Evolutionary conservation across 139 green algal genomes (phyloP).

Genomic region (Chlorella sp.): DNA sequence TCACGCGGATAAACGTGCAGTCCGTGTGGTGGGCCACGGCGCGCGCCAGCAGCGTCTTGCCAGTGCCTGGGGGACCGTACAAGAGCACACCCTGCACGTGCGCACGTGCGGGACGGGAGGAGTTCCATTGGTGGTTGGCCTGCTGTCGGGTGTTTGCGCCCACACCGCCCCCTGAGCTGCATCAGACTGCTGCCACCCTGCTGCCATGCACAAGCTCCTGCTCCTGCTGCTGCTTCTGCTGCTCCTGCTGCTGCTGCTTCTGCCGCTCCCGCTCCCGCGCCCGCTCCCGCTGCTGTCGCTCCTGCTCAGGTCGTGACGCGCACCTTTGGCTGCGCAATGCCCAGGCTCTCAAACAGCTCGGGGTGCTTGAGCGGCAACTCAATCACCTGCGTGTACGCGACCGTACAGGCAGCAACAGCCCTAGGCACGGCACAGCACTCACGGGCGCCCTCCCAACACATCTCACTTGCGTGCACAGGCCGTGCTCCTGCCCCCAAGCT

Average conservation of each 20-base stretch:
- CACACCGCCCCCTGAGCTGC: too few species aligned
- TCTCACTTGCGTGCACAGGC: too few species aligned
- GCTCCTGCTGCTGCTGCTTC: background rate
- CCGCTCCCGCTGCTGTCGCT: too few species aligned
- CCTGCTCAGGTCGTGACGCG: too few species aligned
- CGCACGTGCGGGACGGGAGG: too few species aligned
- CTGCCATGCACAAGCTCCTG: background rate
- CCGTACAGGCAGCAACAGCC: background rate
- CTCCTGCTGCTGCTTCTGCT: background rate
- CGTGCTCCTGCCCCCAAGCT: background rate
- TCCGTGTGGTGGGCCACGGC: slow-evolving; percentile 99
- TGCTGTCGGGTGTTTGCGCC: too few species aligned
- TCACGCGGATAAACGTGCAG: slow-evolving; percentile 99
- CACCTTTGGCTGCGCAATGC: slow-evolving; percentile 97
- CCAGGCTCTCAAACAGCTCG: slow-evolving; percentile 98
- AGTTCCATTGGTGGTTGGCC: too few species aligned
- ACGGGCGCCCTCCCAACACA: too few species aligned
- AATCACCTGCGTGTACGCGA: slow-evolving; percentile 70
- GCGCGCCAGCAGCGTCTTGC: slow-evolving; percentile 79
- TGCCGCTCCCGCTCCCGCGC: too few species aligned
- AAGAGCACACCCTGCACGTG: slow-evolving; percentile 80
- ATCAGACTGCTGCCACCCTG: background rate
- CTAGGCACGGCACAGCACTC: background rate
- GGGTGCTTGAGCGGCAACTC: slow-evolving; percentile 99
- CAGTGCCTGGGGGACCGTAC: slow-evolving; percentile 87